Percentiles rank a stretch among this genome's conserved stretches.
phyloP scores from a whole-genome alignment of 2,329 filamentous ascomycete species.

The Chaetomium sp. region DNA sequence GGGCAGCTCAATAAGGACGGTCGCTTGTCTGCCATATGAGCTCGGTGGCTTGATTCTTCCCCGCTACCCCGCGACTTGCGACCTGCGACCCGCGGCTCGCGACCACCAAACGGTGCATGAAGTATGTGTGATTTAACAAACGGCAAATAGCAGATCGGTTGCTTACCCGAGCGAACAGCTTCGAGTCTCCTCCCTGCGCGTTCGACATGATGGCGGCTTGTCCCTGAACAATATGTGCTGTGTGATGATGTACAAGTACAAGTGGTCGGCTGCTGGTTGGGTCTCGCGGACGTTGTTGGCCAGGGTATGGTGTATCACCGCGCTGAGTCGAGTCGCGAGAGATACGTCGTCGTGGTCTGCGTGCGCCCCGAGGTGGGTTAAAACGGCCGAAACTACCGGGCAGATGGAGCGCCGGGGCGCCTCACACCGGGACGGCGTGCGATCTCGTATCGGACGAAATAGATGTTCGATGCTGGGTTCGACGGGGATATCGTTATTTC shows the following conservation, averaged over 20 bases:
- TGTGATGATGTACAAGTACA: background rate
- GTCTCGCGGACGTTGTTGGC: too few relatives aligned
- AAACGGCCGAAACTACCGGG: background rate
- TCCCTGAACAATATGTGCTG: background rate
- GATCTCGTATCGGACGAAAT: too few relatives aligned
- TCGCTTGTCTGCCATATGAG: background rate
- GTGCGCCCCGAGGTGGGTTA: too few relatives aligned
- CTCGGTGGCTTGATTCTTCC: background rate
- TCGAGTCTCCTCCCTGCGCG: conserved; percentile 75
- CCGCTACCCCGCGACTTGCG: background rate
- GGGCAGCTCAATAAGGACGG: background rate
- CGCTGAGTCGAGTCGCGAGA: background rate
- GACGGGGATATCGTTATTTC: too few relatives aligned
- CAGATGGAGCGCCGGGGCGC: background rate
- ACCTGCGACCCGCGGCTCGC: background rate
- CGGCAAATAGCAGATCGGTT: background rate
- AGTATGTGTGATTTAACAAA: background rate
- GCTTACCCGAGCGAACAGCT: conserved; percentile 94
- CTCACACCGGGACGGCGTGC: too few relatives aligned
- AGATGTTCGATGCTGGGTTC: too few relatives aligned
- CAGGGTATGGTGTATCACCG: background rate
- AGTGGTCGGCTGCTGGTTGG: background rate
- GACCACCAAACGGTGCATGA: background rate
- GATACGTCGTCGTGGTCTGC: too few relatives aligned
- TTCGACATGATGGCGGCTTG: conserved; percentile 43